A percentile compares a stretch with the other conserved stretches of the same genome.
Evolutionary conservation across 352 stramenopile genomes (phyloP).

Genomic region (Phytophthora pinifolia): DNA sequence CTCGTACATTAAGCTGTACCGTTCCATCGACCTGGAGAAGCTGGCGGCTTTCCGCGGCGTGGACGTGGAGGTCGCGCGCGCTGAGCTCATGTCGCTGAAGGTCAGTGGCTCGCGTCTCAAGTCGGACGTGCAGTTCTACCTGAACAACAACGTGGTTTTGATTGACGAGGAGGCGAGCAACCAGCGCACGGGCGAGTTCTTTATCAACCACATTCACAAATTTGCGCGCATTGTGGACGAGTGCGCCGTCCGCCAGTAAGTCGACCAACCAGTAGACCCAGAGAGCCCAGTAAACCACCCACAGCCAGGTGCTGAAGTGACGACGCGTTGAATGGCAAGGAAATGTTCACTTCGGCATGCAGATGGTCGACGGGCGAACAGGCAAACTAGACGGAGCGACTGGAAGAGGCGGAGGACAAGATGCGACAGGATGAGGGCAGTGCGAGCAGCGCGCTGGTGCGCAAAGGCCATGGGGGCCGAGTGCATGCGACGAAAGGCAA

Average conservation of each 20-base stretch:
- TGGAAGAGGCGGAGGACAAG: constrained; percentile 28
- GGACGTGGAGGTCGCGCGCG: constrained; percentile 63
- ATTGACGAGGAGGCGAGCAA: constrained; percentile 84
- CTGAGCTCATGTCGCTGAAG: constrained; percentile 84
- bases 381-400: constrained; percentile 19
- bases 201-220: constrained; percentile 89
- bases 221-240: constrained; percentile 87
- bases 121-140: constrained; percentile 84
- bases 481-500: constrained; percentile 18
- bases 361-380: constrained; percentile 12
- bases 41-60: constrained; percentile 91
- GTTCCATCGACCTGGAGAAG: constrained; percentile 94
- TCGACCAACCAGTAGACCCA: constrained; percentile 14
- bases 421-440: constrained; percentile 16
- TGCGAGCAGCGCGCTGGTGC: constrained; percentile 16
- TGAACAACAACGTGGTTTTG: constrained; percentile 76
- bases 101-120: constrained; percentile 60
- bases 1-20: constrained; percentile 97
- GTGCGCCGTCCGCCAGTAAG: constrained; percentile 59
- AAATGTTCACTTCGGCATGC: constrained; percentile 22
- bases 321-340: constrained; percentile 22
- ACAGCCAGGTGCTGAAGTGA: constrained; percentile 13
- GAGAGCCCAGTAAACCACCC: no score
- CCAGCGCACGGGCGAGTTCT: constrained; percentile 89
- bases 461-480: constrained; percentile 13